Conservation (phyloP, 495 filamentous ascomycete species). For the Tuber magnatum region DNA sequence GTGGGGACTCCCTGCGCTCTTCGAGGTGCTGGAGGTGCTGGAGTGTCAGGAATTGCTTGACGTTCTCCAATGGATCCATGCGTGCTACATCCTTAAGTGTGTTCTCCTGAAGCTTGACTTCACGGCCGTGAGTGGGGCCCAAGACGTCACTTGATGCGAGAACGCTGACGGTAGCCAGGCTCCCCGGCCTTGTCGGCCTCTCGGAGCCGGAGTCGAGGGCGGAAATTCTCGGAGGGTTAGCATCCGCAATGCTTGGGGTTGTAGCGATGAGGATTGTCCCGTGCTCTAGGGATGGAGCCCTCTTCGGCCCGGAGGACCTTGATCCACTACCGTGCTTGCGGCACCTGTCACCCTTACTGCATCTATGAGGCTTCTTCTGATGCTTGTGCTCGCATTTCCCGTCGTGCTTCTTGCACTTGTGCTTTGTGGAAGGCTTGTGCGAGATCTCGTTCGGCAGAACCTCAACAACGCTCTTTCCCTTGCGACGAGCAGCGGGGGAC, state of each 20-base stretch:
- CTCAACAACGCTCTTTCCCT: constrained; percentile 8
- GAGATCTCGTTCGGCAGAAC: constrained; percentile 36
- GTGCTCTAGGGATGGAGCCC: constrained; percentile 46
- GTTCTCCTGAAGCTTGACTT: constrained; percentile 63
- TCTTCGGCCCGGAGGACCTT: constrained; percentile 60
- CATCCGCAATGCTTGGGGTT: constrained; percentile 40
- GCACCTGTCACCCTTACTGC: constrained; percentile 85
- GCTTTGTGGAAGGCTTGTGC: constrained; percentile 37
- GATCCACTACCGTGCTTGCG: constrained; percentile 48
- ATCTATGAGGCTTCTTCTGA: constrained; percentile 58
- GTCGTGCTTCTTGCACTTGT: constrained; percentile 43
- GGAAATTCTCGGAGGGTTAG: constrained; percentile 24
- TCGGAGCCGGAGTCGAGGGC: constrained; percentile 18
- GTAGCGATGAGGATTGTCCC: constrained; percentile 41
- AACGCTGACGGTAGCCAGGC: constrained; percentile 55
- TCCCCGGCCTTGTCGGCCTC: constrained; percentile 27
- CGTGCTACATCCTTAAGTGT: constrained; percentile 57
- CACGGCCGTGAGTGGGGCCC: constrained; percentile 56
- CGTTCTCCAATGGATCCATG: constrained; percentile 82
- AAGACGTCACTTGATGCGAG: constrained; percentile 86
- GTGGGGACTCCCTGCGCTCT: constrained; percentile 43
- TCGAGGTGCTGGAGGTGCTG: constrained; percentile 41
- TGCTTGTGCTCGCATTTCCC: constrained; percentile 23
- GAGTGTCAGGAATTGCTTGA: constrained; percentile 67
- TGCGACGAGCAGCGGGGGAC: constrained; percentile 24